Evolutionary conservation across 768 basidiomycete species (phyloP), one percentile per base, ranked within the genome.

Genomic region (Flagelloscypha sp.): DNA sequence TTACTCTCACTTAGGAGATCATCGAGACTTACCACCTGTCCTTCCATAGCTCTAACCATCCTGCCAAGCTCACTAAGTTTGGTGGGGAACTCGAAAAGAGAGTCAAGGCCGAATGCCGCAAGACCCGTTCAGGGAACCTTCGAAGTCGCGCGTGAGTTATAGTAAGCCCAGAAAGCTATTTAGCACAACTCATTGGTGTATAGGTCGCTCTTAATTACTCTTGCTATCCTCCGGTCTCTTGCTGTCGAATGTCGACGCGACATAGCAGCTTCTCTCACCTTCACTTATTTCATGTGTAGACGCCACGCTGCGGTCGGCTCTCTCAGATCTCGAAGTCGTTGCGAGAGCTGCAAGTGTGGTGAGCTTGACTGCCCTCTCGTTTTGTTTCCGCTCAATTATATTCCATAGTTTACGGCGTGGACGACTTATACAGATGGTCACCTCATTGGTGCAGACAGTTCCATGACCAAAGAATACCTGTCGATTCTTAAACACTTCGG

Each of bases 351-450:
- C 88, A 15, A 83, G 73, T 49, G 75, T 90, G 35, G 89, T 89
- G 54, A 48, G 84, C 70, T 9, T 33, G 12, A 17, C 18, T 33
- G 18, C 36, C 25, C 16, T 33, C 27, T 38, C 35, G 16, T 35
- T 12, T 37, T 20, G 16, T 21, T 20, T 15, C 13, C 16, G 31
- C 24, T 38, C n/a, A 32, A 24, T 10, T 48, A 5, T 41, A 23
- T 29, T 3, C 12, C n/a, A 21, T 47, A 92, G 84, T 89, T 94
- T 48, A 85, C 82, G 3, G 82, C 88, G 1, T 97, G 88, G 83
- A 82, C 84, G 13, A 92, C 90, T 11, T 95, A 80, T 46, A 89
- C 92, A 15, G 83, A 93, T 46, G 88, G 89, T 0, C 78, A 79
- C 36, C 63, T 84, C 25, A 77, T 93, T 43, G 86, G 84, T 18